A percentile compares a stretch with the other conserved stretches of the same genome.
Evolutionary conservation across 2,329 filamentous ascomycete genomes (phyloP).

Genomic region (Nigrograna mackinnonii): DNA sequence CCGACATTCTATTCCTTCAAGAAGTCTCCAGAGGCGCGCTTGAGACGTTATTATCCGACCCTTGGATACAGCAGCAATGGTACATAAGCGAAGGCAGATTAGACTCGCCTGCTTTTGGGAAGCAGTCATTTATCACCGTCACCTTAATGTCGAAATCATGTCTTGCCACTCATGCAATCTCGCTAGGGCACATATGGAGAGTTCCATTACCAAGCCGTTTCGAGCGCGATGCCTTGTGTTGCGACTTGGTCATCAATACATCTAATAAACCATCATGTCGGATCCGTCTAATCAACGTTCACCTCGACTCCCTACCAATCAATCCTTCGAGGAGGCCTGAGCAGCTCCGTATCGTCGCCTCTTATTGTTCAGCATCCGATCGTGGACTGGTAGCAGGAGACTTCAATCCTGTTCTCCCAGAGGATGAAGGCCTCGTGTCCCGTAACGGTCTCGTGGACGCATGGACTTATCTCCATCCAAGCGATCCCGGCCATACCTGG

Average conservation of each 20-base stretch:
- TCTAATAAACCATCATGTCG: not conserved
- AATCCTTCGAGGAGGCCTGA: slow-evolving; percentile 6
- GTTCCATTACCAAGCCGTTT: not conserved
- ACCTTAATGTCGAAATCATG: not conserved
- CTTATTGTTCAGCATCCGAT: slow-evolving; percentile 4
- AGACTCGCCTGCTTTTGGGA: too few relatives aligned
- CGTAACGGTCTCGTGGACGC: slow-evolving; percentile 9
- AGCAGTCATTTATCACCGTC: not conserved
- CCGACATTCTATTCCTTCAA: not conserved
- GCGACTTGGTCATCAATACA: slow-evolving; percentile 7
- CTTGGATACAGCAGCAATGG: not conserved
- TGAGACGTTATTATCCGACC: not conserved
- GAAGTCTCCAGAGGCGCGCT: not conserved
- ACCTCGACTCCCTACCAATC: slow-evolving; percentile 10
- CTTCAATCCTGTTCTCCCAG: slow-evolving; percentile 11
- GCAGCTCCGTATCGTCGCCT: slow-evolving; percentile 7
- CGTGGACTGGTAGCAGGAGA: slow-evolving; percentile 10
- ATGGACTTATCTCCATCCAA: slow-evolving; percentile 3
- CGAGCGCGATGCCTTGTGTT: slow-evolving; percentile 3
- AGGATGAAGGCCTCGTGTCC: slow-evolving; percentile 4
- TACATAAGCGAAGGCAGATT: not conserved
- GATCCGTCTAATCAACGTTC: slow-evolving; percentile 10
- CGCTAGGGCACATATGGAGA: not conserved
- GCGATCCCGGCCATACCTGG: not conserved
- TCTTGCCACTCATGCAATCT: not conserved